Evolutionary conservation across 2,329 filamentous ascomycete species (phyloP).

Genomic region (Clarireedia paspali): DNA sequence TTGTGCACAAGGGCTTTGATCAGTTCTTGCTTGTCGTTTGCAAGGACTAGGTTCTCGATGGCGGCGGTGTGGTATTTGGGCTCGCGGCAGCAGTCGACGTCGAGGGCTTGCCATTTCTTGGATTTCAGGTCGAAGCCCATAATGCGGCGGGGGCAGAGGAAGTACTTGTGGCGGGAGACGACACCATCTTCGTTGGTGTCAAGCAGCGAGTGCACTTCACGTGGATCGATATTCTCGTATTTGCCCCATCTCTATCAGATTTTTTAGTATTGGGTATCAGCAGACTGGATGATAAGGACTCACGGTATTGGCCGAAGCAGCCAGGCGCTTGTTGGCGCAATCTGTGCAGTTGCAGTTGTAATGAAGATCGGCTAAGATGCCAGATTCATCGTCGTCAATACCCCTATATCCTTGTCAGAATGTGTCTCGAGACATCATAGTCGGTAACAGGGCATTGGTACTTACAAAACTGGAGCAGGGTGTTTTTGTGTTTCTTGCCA

Average conservation of each 20-base stretch:
- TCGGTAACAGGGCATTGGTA: neutral
- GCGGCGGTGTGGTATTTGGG: constrained; percentile 16
- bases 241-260: constrained; percentile 13
- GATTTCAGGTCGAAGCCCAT: constrained; percentile 21
- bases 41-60: constrained; percentile 18
- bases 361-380: constrained; percentile 16
- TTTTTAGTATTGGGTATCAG: neutral
- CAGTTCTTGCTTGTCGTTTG: constrained; percentile 15
- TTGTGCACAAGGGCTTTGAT: constrained; percentile 21
- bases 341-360: constrained; percentile 17
- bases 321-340: constrained; percentile 14
- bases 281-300: neutral
- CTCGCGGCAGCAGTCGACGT: constrained; percentile 16
- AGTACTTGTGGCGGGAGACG: constrained; percentile 14
- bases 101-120: constrained; percentile 19
- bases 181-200: constrained; percentile 4
- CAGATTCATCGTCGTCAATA: constrained; percentile 18
- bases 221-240: constrained; percentile 18
- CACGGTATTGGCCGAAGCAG: constrained; percentile 14
- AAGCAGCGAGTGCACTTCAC: constrained; percentile 11
- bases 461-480: constrained; percentile 13
- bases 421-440: neutral
- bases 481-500: constrained; percentile 16
- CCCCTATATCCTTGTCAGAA: neutral
- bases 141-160: constrained; percentile 17